Evolutionary conservation across 2,329 filamentous ascomycete species (phyloP).

Genomic region (Epichloe sp.): DNA sequence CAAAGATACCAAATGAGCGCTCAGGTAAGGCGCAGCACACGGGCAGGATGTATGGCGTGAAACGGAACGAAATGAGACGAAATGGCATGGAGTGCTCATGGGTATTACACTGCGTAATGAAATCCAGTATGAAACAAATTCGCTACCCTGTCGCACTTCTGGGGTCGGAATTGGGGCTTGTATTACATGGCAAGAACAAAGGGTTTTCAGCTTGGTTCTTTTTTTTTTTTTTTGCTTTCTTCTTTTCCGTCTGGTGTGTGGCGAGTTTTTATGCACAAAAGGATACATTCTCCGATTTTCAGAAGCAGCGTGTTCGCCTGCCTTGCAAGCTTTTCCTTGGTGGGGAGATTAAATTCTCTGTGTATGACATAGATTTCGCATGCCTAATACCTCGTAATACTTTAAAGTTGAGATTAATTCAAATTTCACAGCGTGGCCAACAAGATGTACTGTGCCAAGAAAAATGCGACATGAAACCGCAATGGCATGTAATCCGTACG

Average conservation of each 20-base stretch:
- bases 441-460: neutral
- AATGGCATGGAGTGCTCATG: neutral
- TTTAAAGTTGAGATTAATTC: no score
- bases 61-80: neutral
- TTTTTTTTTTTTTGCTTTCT: neutral
- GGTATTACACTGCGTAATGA: neutral
- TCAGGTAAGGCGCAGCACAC: neutral
- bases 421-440: neutral
- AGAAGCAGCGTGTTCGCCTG: no score
- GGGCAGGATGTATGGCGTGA: neutral
- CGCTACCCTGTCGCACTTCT: neutral
- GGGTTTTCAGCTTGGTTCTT: neutral
- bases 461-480: neutral
- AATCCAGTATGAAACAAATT: neutral
- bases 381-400: no score
- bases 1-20: conserved; percentile 1
- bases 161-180: neutral
- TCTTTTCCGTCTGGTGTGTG: neutral
- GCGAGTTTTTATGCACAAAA: no score
- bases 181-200: neutral
- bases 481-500: neutral
- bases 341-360: no score
- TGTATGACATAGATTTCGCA: no score
- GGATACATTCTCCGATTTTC: no score
- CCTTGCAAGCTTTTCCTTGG: no score